Evolutionary conservation across 1,284 basidiomycete genomes (phyloP).

Genomic region (Ceratobasidium sp.): DNA sequence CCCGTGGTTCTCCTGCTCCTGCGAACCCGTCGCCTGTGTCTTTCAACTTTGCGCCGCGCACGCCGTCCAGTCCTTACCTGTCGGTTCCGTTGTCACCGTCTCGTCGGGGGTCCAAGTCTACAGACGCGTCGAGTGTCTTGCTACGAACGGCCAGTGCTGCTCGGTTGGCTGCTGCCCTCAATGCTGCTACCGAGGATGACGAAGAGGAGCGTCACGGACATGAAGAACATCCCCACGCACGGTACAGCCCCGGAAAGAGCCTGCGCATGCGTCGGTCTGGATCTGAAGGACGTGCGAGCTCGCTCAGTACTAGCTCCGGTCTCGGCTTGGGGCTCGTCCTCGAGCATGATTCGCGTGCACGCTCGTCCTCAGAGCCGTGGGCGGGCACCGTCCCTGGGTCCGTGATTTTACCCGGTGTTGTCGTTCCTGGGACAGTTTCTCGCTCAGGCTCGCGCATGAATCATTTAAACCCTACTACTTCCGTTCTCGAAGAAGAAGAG

Average conservation of each 20-base stretch:
- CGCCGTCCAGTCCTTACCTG: slow-evolving; percentile 27
- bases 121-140: slow-evolving; percentile 32
- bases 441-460: slow-evolving; percentile 39
- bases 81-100: neutral
- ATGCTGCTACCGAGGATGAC: slow-evolving; percentile 26
- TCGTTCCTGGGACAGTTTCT: neutral
- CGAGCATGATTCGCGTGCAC: slow-evolving; percentile 1
- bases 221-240: neutral
- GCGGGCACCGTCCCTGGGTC: neutral
- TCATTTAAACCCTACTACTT: slow-evolving; percentile 9
- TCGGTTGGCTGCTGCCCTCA: slow-evolving; percentile 33
- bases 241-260: neutral
- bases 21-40: slow-evolving; percentile 15
- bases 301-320: slow-evolving; percentile 1
- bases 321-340: slow-evolving; percentile 17
- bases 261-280: slow-evolving; percentile 18
- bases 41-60: slow-evolving; percentile 2
- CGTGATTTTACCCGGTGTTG: neutral
- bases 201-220: neutral
- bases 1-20: slow-evolving; percentile 18
- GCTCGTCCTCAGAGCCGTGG: slow-evolving; percentile 21
- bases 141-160: slow-evolving; percentile 32
- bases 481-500: slow-evolving; percentile 20
- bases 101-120: slow-evolving; percentile 8
- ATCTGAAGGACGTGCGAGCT: slow-evolving; percentile 10